Base-by-base conservation (phyloP, 2,329 filamentous ascomycete species). In the Neocatenulostroma microsporum region DNA sequence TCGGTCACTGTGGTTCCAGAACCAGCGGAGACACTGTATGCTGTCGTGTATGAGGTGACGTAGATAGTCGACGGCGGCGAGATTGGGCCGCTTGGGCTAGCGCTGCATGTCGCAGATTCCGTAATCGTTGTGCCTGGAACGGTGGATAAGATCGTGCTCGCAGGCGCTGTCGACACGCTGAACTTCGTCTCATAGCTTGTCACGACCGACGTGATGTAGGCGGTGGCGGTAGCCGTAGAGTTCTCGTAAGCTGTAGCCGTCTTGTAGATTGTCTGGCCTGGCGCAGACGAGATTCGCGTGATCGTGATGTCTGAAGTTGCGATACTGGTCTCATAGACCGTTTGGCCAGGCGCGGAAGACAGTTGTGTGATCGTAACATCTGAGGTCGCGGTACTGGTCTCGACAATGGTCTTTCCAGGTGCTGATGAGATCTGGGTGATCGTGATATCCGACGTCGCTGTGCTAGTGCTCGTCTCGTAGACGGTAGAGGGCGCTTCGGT, bases 21-120 rank as follows among this genome's bases (percentile, higher is more conserved):
- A n/a, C 30, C 30, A 14, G 15, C 7, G 15, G 30, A 32, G 15
- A 32, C 30, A 20, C 30, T 32, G 30, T 32, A 32, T 17, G 11
- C 13, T 5, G 30, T 32, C 8, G 21, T 32, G 30, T 32, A 32
- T 17, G 11, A n/a, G 3, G 30, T 32, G 9, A 32, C 21, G 7
- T 9, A n/a, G n/a, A 30, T 12, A 17, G 27, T 30, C 8, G 27
- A 30, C 10, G 27, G 27, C 7, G 6, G 4, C 14, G 11, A 17
- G 6, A 17, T 17, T 17, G 27, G 27, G 3, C 27, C 27, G 12
- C 14, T 4, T 5, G 13, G 27, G 27, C 5, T 30, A 17, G 27
- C 5, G 27, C 27, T 17, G 12, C 27, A 17, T 20, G 30, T n/a
- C 10, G 30, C 30, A 10, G 17, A 17, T 9, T 14, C 30, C n/a